These are phyloP conservation scores for Krasilnikovozyma curviuscula DNA, from an alignment of 768 basidiomycete genomes.

Conservation along the genomic window DNA sequence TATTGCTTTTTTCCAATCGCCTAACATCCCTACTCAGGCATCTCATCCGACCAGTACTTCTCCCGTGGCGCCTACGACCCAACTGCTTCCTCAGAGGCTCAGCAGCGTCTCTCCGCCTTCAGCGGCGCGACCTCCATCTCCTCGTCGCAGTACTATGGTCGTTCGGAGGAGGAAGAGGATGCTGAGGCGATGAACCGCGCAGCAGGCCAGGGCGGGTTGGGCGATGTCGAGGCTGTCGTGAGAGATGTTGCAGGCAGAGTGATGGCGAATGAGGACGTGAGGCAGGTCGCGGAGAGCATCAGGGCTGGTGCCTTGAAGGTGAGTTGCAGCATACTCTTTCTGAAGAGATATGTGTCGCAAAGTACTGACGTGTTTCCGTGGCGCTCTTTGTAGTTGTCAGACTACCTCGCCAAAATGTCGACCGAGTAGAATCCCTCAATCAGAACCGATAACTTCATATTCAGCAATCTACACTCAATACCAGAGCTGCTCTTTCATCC, in stretches of 20 bases:
- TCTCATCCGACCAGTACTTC: conserved; percentile 97
- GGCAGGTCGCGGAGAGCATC: conserved; percentile 61
- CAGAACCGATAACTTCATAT: no score
- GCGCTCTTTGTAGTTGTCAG: conserved; percentile 32
- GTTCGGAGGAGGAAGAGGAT: conserved; percentile 49
- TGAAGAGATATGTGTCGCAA: background rate
- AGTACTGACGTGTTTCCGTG: conserved; percentile 26
- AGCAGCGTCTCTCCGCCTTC: conserved; percentile 62
- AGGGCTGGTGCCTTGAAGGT: conserved; percentile 68
- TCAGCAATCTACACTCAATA: no score
- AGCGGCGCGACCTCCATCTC: conserved; percentile 83
- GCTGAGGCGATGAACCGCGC: conserved; percentile 32
- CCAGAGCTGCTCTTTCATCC: no score
- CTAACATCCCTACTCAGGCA: conserved; percentile 34
- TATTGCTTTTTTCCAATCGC: background rate
- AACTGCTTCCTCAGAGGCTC: conserved; percentile 48
- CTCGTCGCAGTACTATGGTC: conserved; percentile 88
- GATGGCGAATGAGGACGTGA: conserved; percentile 68
- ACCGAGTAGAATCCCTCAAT: no score
- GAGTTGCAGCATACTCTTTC: conserved; percentile 14
- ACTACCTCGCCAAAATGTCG: conserved; percentile 48
- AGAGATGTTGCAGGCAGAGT: conserved; percentile 55
- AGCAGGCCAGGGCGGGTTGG: conserved; percentile 38
- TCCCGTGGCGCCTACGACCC: conserved; percentile 76
- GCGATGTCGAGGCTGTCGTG: conserved; percentile 44